Base-by-base conservation (phyloP, 805 yeast genomes). In the Starmerella kuoi region DNA sequence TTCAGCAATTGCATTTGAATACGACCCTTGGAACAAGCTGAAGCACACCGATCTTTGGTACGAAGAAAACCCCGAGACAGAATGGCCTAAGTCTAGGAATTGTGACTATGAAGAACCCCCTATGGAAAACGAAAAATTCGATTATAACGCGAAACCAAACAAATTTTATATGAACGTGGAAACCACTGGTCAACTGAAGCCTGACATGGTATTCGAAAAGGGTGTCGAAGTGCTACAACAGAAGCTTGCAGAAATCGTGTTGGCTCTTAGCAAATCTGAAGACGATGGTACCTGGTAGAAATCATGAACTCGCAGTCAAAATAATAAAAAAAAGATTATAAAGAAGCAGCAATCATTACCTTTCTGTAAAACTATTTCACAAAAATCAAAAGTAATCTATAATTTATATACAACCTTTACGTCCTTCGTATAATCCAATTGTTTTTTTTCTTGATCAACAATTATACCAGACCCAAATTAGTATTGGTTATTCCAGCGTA, bases 21-120 rank as follows among this genome's bases (percentile, higher is more conserved):
- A 88, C 58, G 98, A 88, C 57, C 98, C 99, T n/a, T 88, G 95
- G 93, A 91, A 91, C 64, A 91, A 88, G 64, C 70, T 91, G 55
- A 79, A 82, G 59, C 98, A 91, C 61, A 91, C 98, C 0, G 95
- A 86, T 55, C 83, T 74, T 58, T 91, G 99, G 99, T 84, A 80
- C 60, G 98, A 91, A 64, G 88, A 77, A 48, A 81, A 77, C 58
- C 80, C 83, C 26, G 84, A 75, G 31, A 73, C 69, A 35, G 99
- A 91, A 67, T 91, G 99, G 99, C 98, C 99, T 28, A 72, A 72
- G 49, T 73, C 84, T 32, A 73, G 74, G 50, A 88, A 91, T 63
- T 76, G 93, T 52, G 94, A 84, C 55, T 91, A 88, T 78, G 99
- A 91, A 64, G 98, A 91, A 61, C 83, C 88, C 6, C 95, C 96